Evolutionary conservation across 139 green algal species (phyloP), one percentile per base, ranked within the genome.

Genomic region (Chlorella sp.): DNA sequence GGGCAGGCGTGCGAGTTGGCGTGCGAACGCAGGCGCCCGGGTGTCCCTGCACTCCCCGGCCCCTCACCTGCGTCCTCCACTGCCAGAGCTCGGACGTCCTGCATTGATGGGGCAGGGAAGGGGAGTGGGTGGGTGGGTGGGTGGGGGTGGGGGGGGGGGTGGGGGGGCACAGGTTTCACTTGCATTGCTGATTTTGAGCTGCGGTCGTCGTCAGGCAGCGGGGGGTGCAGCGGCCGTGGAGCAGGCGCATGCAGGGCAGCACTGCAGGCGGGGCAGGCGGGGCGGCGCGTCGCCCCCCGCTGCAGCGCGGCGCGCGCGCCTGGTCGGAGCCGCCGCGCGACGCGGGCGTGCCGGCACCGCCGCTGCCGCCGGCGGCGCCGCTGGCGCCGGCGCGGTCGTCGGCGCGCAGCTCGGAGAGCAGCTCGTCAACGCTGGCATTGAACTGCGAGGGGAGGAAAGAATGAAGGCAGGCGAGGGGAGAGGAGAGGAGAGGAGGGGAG

Each of bases 381-480:
- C 68, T 8, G 38, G 48, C 12, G 38, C 51, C 70, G 27, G 8
- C 59, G n/a, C n/a, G n/a, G 8, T 71, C 45, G 19, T 35, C 71
- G 21, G 40, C n/a, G 31, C 71, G 58, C 23, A 71, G 71, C 8
- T 43, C 71, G 5, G 31, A 31, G 42, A 71, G 51, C 71, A 77
- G 61, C 31, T 23, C 35, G 33, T 77, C 59, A 2, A 77, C 71
- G 43, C 71, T 77, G 2, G 29, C 21, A 38, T 71, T 43, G 50
- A 77, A 77, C 71, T 77, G 59, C 59, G 36, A 29, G 21, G 8
- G 8, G n/a, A 59, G 38, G 19, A 51, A 33, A 33, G 19, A 33
- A 63, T 21, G 19, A 11, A 43, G 25, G 40, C 67, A 63, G 35
- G 50, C 31, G 35, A 9, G 25, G 7, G 35, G 33, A 41, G 48